Evolutionary conservation across 306 rosid genomes (phyloP).

Genomic region (Erythrophleum fordii): DNA sequence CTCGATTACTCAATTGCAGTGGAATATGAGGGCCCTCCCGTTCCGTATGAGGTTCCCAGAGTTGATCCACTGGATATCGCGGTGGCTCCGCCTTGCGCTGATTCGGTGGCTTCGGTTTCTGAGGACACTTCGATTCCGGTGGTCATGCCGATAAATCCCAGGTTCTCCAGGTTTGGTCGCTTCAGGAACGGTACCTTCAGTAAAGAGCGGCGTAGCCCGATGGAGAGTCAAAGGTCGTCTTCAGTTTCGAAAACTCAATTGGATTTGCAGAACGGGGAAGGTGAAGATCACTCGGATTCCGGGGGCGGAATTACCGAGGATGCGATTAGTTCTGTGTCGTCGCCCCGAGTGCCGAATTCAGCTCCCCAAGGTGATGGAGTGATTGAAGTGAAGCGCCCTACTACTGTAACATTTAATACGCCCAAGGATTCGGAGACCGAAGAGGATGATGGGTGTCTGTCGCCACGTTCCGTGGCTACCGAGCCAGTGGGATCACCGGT

Average conservation of each 20-base stretch:
- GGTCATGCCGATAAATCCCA: conserved; percentile 57
- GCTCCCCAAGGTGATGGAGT: conserved; percentile 19
- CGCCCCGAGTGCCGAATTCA: conserved; percentile 37
- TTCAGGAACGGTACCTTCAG: conserved; percentile 51
- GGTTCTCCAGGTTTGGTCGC: conserved; percentile 51
- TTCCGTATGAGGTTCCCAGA: conserved; percentile 66
- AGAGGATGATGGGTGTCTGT: conserved; percentile 51
- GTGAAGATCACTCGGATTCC: conserved; percentile 40
- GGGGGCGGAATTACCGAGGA: conserved; percentile 43
- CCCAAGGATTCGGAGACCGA: conserved; percentile 70
- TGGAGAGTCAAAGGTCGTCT: conserved; percentile 57
- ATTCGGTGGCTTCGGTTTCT: conserved; percentile 46
- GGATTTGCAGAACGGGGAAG: conserved; percentile 54
- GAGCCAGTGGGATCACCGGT: conserved; percentile 63
- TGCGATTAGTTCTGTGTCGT: conserved; percentile 41
- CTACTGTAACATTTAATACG: conserved; percentile 61
- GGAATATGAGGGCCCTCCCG: conserved; percentile 79
- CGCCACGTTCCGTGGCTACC: conserved; percentile 66
- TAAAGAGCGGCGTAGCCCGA: conserved; percentile 50
- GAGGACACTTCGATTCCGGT: conserved; percentile 59
- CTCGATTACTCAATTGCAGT: conserved; percentile 86
- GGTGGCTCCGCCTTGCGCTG: conserved; percentile 41
- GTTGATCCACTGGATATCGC: conserved; percentile 71
- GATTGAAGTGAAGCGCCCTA: conserved; percentile 50
- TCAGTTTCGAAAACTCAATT: conserved; percentile 53